Conservation (phyloP, 148 eudicot species). For the Rhododendron molle region DNA sequence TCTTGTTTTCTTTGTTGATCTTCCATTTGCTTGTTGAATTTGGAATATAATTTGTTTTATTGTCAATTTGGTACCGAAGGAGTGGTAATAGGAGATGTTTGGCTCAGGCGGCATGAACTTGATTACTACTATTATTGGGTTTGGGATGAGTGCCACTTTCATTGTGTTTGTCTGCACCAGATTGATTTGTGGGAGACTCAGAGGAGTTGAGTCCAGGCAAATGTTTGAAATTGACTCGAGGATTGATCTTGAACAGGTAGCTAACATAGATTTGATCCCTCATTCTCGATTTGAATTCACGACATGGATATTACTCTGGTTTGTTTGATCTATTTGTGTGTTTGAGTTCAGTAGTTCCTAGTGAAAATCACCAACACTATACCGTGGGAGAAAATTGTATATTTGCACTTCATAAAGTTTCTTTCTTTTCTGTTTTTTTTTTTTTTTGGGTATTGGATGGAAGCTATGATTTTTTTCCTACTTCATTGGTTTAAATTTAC, state of each 20-base stretch:
- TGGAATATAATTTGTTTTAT: neutral
- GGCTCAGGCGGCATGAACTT: conserved; percentile 47
- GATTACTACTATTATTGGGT: conserved; percentile 62
- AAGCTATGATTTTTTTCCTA: neutral
- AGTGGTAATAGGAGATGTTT: conserved; percentile 25
- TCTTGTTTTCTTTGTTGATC: neutral
- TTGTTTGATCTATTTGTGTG: conserved; percentile 4
- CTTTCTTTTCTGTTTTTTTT: neutral
- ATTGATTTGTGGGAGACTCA: conserved; percentile 59
- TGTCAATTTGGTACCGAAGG: neutral
- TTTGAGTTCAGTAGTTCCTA: neutral
- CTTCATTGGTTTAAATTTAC: neutral
- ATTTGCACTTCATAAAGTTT: neutral
- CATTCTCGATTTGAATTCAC: neutral
- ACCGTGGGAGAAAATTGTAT: neutral
- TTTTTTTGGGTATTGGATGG: neutral
- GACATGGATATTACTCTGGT: neutral
- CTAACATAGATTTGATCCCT: conserved; percentile 7
- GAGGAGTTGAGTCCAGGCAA: conserved; percentile 34
- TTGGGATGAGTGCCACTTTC: conserved; percentile 74
- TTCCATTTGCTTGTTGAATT: neutral
- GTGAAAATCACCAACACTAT: neutral
- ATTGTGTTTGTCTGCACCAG: conserved; percentile 75
- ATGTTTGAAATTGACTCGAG: conserved; percentile 43
- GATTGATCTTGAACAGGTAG: conserved; percentile 62